Evolutionary conservation across 305 asterid species (phyloP), one percentile per base, ranked within the genome.

Genomic region (Stenogyne calaminthoides): DNA sequence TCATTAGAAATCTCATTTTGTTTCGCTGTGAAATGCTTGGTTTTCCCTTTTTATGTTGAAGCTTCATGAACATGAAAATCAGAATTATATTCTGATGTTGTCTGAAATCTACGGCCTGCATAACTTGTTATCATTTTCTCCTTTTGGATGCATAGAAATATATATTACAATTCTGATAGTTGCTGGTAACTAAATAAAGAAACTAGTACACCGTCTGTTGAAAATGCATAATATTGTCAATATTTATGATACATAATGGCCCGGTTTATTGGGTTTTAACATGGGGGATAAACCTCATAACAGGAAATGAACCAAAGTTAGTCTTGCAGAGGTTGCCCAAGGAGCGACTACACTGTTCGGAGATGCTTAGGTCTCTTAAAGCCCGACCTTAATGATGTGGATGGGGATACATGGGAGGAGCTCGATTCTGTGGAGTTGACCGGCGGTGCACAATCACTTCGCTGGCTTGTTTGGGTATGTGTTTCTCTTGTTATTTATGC

Each of bases 391-490:
- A 84, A 80, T 27, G 78, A 84, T 37, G 79, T 81, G 27, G 93
- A 73, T 56, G 96, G 93, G 55, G 99, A 94, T 65, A 91, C 99
- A 14, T 94, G 99, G 99, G 99, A 94, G 88, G 99, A 94, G 77
- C 92, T 94, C 52, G 97, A 90, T 64, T 67, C 88, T 47, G 70
- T 69, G 25, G 89, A 87, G 54, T 80, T 94, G 68, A 71, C 82
- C 54, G 87, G 72, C 8, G 87, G 86, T 78, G 89, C 97, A 19
- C 84, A 67, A 36, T 94, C 97, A 5, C 88, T 94, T 67, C 92
- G 92, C 67, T 94, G 99, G 97, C 97, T 94, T 61, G 87, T 91
- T 27, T 94, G 99, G 99, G 98, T 94, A 89, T 44, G 85, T 3
- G 15, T 16, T 27, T 37, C 67, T 37, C 44, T 9, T 32, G 58